phyloP scores from a whole-genome alignment of 2,329 filamentous ascomycete species.

The Microdochium trichocladiopsis region DNA sequence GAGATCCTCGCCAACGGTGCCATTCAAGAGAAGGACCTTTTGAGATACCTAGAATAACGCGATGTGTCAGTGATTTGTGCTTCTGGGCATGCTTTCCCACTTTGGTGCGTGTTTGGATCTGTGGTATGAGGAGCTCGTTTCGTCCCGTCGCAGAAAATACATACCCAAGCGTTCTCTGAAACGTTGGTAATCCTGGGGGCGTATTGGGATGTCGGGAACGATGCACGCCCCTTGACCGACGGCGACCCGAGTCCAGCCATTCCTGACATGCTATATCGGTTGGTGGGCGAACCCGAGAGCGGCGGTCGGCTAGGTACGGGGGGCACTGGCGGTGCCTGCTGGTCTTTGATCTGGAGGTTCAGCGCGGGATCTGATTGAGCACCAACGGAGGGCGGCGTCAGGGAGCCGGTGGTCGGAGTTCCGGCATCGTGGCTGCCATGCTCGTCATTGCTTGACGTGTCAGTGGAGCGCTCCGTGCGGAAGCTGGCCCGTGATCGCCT shows the following conservation, averaged over 20 bases:
- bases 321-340: conserved; percentile 20
- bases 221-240: conserved; percentile 42
- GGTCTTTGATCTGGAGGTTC: conserved; percentile 52
- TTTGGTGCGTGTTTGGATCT: conserved; percentile 4
- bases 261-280: conserved; percentile 57
- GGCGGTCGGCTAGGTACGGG: conserved; percentile 24
- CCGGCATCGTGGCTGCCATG: conserved; percentile 45
- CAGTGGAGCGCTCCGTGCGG: conserved; percentile 54
- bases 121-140: not conserved
- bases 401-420: conserved; percentile 59
- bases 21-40: conserved; percentile 77
- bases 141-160: conserved; percentile 18
- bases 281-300: conserved; percentile 31
- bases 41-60: conserved; percentile 65
- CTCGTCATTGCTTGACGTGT: conserved; percentile 53
- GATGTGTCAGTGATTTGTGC: conserved; percentile 9
- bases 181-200: conserved; percentile 76
- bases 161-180: conserved; percentile 77
- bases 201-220: conserved; percentile 65
- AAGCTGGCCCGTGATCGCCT: conserved; percentile 72
- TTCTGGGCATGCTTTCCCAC: not conserved
- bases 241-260: conserved; percentile 56
- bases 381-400: conserved; percentile 69
- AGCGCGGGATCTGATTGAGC: conserved; percentile 59
- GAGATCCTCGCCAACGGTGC: conserved; percentile 68